A percentile compares a stretch with the other conserved stretches of the same genome.
These are phyloP conservation scores for Rubia tinctorum DNA, from an alignment of 305 asterid genomes.

Conservation along the genomic window DNA sequence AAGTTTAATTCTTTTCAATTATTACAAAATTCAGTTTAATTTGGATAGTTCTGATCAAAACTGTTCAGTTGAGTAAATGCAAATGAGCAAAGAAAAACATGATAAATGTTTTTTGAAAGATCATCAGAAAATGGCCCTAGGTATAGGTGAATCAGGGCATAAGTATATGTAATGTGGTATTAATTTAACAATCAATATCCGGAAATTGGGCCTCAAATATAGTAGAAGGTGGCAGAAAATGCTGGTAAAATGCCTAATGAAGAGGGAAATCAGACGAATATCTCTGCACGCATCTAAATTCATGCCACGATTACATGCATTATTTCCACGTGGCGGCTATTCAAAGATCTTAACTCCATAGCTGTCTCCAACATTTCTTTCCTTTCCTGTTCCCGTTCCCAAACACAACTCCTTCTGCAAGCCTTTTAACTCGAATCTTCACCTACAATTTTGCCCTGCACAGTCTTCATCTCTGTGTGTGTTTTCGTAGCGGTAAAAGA, in stretches of 20 bases:
- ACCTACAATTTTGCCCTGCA: neutral
- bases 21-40: too few relatives aligned
- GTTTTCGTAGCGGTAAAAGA: too few relatives aligned
- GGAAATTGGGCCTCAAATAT: neutral
- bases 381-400: neutral
- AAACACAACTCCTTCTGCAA: neutral
- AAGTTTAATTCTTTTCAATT: too few relatives aligned
- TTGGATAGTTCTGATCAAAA: too few relatives aligned
- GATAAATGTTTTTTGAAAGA: too few relatives aligned
- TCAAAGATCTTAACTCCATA: neutral
- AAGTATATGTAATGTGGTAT: too few relatives aligned
- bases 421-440: neutral
- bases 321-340: conserved; percentile 21
- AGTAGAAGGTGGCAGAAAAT: neutral
- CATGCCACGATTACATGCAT: conserved; percentile 16
- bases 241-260: neutral
- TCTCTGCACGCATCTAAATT: neutral
- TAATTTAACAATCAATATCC: too few relatives aligned
- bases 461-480: neutral
- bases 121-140: too few relatives aligned
- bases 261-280: conserved; percentile 2
- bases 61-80: too few relatives aligned
- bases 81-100: too few relatives aligned
- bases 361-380: conserved; percentile 14
- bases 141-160: too few relatives aligned